Conservation (phyloP, 2,329 filamentous ascomycete genomes). For the Diaporthe sp. region DNA sequence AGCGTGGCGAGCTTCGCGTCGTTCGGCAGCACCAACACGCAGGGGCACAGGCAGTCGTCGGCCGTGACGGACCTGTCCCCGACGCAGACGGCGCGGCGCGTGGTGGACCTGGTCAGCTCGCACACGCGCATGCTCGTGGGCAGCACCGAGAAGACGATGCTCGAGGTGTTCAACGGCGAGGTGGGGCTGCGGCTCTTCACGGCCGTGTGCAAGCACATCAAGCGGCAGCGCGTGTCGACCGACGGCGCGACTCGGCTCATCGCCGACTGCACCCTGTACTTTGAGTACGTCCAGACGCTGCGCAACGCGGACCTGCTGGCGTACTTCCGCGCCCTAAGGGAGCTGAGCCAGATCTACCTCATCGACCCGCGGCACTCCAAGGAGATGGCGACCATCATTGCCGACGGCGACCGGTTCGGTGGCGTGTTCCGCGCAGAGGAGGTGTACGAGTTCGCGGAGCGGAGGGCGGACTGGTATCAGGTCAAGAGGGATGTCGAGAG, state of each 20-base stretch:
- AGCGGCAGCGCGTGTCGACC: conserved; percentile 92
- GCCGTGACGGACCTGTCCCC: conserved; percentile 74
- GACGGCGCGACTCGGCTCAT: conserved; percentile 93
- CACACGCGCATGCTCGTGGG: conserved; percentile 95
- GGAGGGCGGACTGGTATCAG: conserved; percentile 94
- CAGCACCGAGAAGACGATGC: conserved; percentile 96
- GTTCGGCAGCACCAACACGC: conserved; percentile 37
- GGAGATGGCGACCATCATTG: conserved; percentile 95
- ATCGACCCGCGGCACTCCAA: conserved; percentile 90
- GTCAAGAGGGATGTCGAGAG: conserved; percentile 91
- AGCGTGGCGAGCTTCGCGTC: conserved; percentile 40
- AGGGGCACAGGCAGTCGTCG: conserved; percentile 54
- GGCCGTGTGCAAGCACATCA: conserved; percentile 95
- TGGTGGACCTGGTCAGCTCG: conserved; percentile 87
- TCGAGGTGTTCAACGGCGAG: conserved; percentile 98
- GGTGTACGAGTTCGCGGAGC: conserved; percentile 96
- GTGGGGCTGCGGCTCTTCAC: conserved; percentile 93
- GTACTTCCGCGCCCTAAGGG: conserved; percentile 92
- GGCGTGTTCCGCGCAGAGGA: conserved; percentile 96
- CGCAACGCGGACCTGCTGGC: conserved; percentile 86
- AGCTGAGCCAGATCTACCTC: conserved; percentile 95
- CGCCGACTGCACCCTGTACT: conserved; percentile 96
- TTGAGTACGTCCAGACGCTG: conserved; percentile 84
- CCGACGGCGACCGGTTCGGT: conserved; percentile 88
- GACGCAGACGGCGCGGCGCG: conserved; percentile 81